Conservation (phyloP, 2,329 filamentous ascomycete genomes). For the Penicillium italicum region DNA sequence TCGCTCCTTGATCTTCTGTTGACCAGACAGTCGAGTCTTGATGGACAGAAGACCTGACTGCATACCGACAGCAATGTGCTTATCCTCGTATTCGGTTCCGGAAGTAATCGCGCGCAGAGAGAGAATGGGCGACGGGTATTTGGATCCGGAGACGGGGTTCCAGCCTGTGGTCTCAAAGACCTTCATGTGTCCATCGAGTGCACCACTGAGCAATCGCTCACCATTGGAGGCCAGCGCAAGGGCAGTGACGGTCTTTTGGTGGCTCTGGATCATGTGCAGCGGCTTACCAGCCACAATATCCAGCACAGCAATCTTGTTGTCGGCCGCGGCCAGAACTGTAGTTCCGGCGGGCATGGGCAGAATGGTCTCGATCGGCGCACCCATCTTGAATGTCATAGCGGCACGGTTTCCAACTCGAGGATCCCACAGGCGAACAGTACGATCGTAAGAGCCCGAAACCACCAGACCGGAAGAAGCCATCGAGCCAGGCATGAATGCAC, state of each 20-base stretch:
- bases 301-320: conserved; percentile 82
- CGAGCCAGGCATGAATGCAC: conserved; percentile 72
- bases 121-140: conserved; percentile 88
- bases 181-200: conserved; percentile 93
- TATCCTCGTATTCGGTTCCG: conserved; percentile 70
- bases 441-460: conserved; percentile 89
- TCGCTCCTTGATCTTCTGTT: conserved; percentile 70
- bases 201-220: conserved; percentile 77
- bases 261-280: conserved; percentile 80
- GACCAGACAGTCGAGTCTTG: conserved; percentile 79
- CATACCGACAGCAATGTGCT: conserved; percentile 92
- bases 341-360: conserved; percentile 82
- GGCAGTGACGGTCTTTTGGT: conserved; percentile 95
- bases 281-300: conserved; percentile 90
- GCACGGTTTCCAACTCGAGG: conserved; percentile 65
- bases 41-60: conserved; percentile 88
- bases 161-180: conserved; percentile 90
- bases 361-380: conserved; percentile 84
- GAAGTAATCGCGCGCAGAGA: conserved; percentile 72
- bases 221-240: conserved; percentile 78
- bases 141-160: conserved; percentile 93
- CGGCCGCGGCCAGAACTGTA: conserved; percentile 77
- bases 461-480: conserved; percentile 65
- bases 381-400: conserved; percentile 93
- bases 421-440: conserved; percentile 92